Base-by-base conservation (phyloP, 2,329 filamentous ascomycete genomes). In the Chaetothyriales sp. region DNA sequence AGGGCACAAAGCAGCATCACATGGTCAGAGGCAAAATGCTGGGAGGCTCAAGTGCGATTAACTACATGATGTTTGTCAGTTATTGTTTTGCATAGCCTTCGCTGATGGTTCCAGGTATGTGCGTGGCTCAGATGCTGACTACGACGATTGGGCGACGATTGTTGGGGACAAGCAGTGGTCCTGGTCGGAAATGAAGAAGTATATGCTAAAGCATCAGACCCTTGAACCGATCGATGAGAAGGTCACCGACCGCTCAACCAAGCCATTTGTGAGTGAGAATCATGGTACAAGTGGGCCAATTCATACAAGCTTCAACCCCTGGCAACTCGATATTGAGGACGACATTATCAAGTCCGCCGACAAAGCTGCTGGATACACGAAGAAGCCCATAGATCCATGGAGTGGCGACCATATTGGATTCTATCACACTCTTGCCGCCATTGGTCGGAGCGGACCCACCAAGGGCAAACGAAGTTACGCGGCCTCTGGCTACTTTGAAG, bases 401-500 rank as follows among this genome's bases (percentile, higher is more conserved):
- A 52, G 49, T 18, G 57, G 57, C 22, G 56, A 58, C 37, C 56
- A 58, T 43, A 47, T 58, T 33, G 57, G 57, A 10, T 60, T 58
- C 49, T 54, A 56, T 43, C 52, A 57, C 40, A 50, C 53, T 46
- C 51, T 59, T 6, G 57, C 53, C 5, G 56, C 57, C 10, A 52
- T 59, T 1, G 55, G 56, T 43, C 49, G 56, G 7, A 54, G 49
- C 4, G 22, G 22, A 25, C 54, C 55, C 22, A 53, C 56, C 40
- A 50, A 50, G 1, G 57, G 57, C 2, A 59, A 56, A 22, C 62
- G 72, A 40, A 72, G 69, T 15, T 74, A 73, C 54, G 62, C 70
- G 0, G 67, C 65, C 1, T 62, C 59, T 15, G 69, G 65, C 10
- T 73, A 73, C 53, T 65, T 65, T 37, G 53, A 62, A 7, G 64